Conservation (phyloP, 2,329 filamentous ascomycete genomes). For the Fusarium nanum region DNA sequence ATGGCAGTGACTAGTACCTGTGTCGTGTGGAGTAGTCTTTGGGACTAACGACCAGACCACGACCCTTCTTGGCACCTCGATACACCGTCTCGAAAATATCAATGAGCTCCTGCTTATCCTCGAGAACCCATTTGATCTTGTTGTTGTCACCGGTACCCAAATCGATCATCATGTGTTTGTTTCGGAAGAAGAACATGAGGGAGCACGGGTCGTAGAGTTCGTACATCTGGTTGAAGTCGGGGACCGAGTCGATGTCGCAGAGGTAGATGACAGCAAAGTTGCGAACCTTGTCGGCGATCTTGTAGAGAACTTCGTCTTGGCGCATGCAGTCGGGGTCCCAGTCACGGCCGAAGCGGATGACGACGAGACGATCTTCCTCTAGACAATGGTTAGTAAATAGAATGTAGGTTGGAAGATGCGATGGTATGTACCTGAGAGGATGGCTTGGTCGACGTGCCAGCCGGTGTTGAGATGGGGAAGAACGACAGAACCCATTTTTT, state of each 20-base stretch:
- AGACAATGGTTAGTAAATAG: slow-evolving; percentile 15
- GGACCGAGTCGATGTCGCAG: slow-evolving; percentile 90
- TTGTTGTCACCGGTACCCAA: slow-evolving; percentile 99
- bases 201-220: slow-evolving; percentile 91
- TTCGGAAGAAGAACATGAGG: slow-evolving; percentile 96
- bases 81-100: slow-evolving; percentile 99
- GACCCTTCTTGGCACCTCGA: slow-evolving; percentile 96
- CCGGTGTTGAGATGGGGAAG: slow-evolving; percentile 90
- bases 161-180: slow-evolving; percentile 99
- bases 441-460: slow-evolving; percentile 99
- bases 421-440: slow-evolving; percentile 61
- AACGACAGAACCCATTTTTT: slow-evolving; percentile 80
- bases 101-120: slow-evolving; percentile 98
- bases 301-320: slow-evolving; percentile 94
- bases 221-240: slow-evolving; percentile 97
- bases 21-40: slow-evolving; percentile 67
- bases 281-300: slow-evolving; percentile 91
- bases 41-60: slow-evolving; percentile 94
- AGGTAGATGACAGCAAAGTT: slow-evolving; percentile 94
- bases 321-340: slow-evolving; percentile 78
- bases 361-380: slow-evolving; percentile 91
- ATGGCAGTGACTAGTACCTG: slow-evolving; percentile 32
- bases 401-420: background rate
- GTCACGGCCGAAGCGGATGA: slow-evolving; percentile 93
- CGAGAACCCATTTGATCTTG: slow-evolving; percentile 92